Conservation (phyloP, 2,329 filamentous ascomycete genomes). For the Huntiella bhutanensis region DNA sequence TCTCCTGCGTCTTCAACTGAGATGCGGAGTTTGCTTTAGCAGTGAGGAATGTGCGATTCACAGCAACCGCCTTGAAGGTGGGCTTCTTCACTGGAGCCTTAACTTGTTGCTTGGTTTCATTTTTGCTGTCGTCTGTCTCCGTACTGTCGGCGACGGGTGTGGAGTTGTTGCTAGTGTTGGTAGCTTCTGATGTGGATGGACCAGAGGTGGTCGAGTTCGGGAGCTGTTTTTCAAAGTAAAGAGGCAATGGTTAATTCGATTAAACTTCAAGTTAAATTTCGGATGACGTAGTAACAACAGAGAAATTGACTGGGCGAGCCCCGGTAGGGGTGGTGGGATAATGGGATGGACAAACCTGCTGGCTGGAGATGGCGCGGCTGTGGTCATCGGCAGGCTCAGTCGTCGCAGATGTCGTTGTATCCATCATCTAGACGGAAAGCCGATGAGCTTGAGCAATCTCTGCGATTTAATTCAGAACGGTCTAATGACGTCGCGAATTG, state of each 20-base stretch:
- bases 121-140: constrained; percentile 49
- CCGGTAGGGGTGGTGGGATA: no score
- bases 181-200: neutral
- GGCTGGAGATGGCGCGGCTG: constrained; percentile 9
- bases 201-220: no score
- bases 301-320: no score
- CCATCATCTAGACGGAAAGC: constrained; percentile 9
- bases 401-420: constrained; percentile 7
- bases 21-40: constrained; percentile 38
- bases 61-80: constrained; percentile 69
- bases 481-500: neutral
- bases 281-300: no score
- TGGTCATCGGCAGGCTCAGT: constrained; percentile 10
- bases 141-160: constrained; percentile 29
- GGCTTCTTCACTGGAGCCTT: constrained; percentile 54
- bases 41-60: constrained; percentile 69
- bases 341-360: constrained; percentile 7
- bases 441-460: constrained; percentile 3
- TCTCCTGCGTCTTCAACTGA: constrained; percentile 31
- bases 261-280: no score
- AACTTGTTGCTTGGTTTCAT: constrained; percentile 39
- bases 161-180: neutral
- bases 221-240: no score
- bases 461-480: constrained; percentile 2
- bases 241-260: no score